Evolutionary conservation across 805 yeast species (phyloP).

Genomic region (Ogataea neopini): DNA sequence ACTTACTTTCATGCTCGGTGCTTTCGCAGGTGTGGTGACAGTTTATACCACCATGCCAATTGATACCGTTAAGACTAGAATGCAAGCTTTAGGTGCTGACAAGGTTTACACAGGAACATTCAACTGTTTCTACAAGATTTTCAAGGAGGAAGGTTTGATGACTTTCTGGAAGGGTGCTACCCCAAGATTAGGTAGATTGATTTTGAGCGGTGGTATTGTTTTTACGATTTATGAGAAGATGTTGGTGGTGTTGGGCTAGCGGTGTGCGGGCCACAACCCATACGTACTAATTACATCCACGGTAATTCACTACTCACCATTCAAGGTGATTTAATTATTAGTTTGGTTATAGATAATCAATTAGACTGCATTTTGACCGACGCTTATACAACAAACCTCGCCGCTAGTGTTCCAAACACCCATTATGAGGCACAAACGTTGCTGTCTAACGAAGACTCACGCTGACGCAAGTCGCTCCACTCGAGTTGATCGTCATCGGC

Average conservation of each 20-base stretch:
- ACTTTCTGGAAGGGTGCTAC: constrained; percentile 99
- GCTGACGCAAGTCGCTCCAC: no score
- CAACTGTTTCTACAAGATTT: constrained; percentile 78
- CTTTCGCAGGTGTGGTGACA: constrained; percentile 85
- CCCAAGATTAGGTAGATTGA: constrained; percentile 89
- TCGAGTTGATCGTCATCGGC: no score
- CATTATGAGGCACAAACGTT: no score
- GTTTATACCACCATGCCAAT: constrained; percentile 95
- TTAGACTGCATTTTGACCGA: no score
- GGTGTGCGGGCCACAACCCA: neutral
- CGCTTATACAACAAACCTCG: no score
- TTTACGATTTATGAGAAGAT: constrained; percentile 95
- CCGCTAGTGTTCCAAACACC: no score
- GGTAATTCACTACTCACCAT: no score
- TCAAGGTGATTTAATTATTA: no score
- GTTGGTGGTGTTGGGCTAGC: constrained; percentile 47
- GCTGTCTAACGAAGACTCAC: no score
- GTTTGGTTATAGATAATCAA: no score
- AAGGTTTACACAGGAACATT: constrained; percentile 70
- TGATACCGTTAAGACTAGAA: constrained; percentile 93
- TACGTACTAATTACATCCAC: no score
- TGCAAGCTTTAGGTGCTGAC: constrained; percentile 88
- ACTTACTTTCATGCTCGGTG: constrained; percentile 85
- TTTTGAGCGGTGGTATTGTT: constrained; percentile 95
- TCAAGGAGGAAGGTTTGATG: constrained; percentile 82